phyloP scores from a whole-genome alignment of 768 basidiomycete genomes.

The Lactifluus rugatus region DNA sequence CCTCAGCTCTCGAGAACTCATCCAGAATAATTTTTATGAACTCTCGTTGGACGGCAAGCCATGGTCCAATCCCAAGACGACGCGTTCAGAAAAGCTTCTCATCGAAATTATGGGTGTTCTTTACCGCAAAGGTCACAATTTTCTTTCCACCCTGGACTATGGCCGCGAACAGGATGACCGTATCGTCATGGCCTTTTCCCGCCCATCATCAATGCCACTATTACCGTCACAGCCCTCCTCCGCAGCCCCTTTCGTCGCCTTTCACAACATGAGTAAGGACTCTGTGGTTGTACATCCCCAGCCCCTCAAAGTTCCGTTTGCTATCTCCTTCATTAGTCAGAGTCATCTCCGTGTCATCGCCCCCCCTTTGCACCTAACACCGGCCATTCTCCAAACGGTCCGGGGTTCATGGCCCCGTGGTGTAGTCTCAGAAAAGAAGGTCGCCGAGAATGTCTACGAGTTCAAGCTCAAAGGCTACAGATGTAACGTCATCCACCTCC shows the following conservation, averaged over 20 bases:
- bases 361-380: constrained; percentile 68
- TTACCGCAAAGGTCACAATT: constrained; percentile 52
- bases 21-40: constrained; percentile 50
- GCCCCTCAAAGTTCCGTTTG: constrained; percentile 38
- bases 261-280: constrained; percentile 20
- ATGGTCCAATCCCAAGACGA: constrained; percentile 60
- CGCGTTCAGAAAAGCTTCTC: constrained; percentile 56
- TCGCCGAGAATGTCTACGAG: constrained; percentile 61
- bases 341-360: constrained; percentile 63
- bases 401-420: constrained; percentile 72
- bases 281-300: neutral
- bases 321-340: constrained; percentile 60
- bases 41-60: constrained; percentile 61
- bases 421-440: constrained; percentile 67
- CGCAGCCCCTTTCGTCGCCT: constrained; percentile 23
- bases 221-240: constrained; percentile 21
- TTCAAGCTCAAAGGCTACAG: constrained; percentile 77
- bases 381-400: constrained; percentile 73
- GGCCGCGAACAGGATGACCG: constrained; percentile 69
- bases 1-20: constrained; percentile 44
- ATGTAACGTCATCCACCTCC: constrained; percentile 38
- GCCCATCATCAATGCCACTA: constrained; percentile 27
- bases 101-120: constrained; percentile 56
- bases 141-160: constrained; percentile 65
- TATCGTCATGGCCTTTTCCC: constrained; percentile 61